These are phyloP conservation scores for Pseudozyma pruni DNA, from an alignment of 1,284 basidiomycete genomes.

Conservation along the genomic window DNA sequence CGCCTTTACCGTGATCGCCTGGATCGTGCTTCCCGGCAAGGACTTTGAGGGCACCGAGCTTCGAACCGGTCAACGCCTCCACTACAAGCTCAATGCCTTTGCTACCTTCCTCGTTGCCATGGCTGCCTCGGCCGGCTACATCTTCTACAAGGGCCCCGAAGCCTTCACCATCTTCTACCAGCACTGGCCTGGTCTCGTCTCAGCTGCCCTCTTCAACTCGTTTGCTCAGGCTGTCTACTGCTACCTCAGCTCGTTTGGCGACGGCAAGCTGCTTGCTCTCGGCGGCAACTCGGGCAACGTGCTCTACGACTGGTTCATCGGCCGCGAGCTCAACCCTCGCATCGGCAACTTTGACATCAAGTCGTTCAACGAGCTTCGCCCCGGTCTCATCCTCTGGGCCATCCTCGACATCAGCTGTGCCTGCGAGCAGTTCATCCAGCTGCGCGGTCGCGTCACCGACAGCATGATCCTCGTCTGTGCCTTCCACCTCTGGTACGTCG, in stretches of 20 bases:
- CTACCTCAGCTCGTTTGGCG: constrained; percentile 79
- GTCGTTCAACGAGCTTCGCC: constrained; percentile 83
- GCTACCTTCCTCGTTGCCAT: constrained; percentile 76
- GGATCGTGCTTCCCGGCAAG: constrained; percentile 87
- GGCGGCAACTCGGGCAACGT: constrained; percentile 90
- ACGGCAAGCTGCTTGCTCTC: constrained; percentile 78
- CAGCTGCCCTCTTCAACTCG: constrained; percentile 84
- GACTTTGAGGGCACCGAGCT: constrained; percentile 82
- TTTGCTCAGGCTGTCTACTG: constrained; percentile 74
- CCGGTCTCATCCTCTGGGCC: constrained; percentile 94
- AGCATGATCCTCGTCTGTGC: constrained; percentile 88
- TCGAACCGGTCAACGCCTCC: constrained; percentile 79
- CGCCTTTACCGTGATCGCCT: constrained; percentile 82
- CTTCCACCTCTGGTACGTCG: constrained; percentile 89
- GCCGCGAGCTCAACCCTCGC: constrained; percentile 89
- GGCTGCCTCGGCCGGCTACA: constrained; percentile 75
- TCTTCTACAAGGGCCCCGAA: constrained; percentile 79
- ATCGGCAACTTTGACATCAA: constrained; percentile 93
- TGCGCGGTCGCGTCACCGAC: constrained; percentile 80
- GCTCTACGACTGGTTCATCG: constrained; percentile 97
- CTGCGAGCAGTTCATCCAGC: constrained; percentile 86
- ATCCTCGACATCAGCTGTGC: constrained; percentile 90
- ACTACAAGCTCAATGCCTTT: constrained; percentile 96
- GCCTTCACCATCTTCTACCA: constrained; percentile 90
- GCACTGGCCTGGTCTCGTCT: constrained; percentile 88